These are phyloP conservation scores for Cladosporium sphaerospermum DNA, from an alignment of 2,329 filamentous ascomycete genomes.

Conservation along the genomic window DNA sequence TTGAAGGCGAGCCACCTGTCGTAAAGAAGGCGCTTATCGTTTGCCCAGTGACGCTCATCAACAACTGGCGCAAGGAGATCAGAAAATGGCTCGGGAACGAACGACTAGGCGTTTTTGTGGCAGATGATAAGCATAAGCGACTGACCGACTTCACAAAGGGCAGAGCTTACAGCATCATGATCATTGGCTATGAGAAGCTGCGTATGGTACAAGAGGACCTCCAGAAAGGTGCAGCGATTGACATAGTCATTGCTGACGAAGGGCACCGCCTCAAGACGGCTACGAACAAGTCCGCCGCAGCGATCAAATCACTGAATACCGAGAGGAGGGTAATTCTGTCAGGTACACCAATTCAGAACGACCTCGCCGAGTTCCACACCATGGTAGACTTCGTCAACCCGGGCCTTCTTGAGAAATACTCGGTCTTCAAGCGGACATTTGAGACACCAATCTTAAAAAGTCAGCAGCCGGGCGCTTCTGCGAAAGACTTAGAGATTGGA, in stretches of 20 bases:
- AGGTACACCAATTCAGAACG: slow-evolving; percentile 63
- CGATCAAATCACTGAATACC: slow-evolving; percentile 59
- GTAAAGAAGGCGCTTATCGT: slow-evolving; percentile 67
- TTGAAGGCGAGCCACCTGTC: slow-evolving; percentile 53
- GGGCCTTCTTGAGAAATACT: slow-evolving; percentile 55
- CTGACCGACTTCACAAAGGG: slow-evolving; percentile 64
- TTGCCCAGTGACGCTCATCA: slow-evolving; percentile 65
- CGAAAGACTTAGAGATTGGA: slow-evolving; percentile 57
- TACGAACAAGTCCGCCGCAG: slow-evolving; percentile 61
- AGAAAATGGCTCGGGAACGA: slow-evolving; percentile 68
- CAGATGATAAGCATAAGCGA: slow-evolving; percentile 53
- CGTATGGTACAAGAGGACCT: slow-evolving; percentile 60
- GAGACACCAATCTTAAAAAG: slow-evolving; percentile 59
- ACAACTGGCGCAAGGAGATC: slow-evolving; percentile 69
- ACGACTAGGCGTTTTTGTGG: slow-evolving; percentile 62
- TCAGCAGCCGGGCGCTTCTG: slow-evolving; percentile 56
- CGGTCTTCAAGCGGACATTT: slow-evolving; percentile 58
- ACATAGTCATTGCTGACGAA: slow-evolving; percentile 66
- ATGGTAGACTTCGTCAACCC: slow-evolving; percentile 66
- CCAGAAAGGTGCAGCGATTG: slow-evolving; percentile 56
- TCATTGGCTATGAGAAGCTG: slow-evolving; percentile 67
- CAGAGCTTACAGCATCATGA: slow-evolving; percentile 63
- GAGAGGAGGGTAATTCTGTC: slow-evolving; percentile 57
- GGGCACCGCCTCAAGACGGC: slow-evolving; percentile 62
- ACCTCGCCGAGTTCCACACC: slow-evolving; percentile 60